These are phyloP conservation scores for Vitis labrusca DNA, from an alignment of 164 flowering plant genomes.

Conservation along the genomic window DNA sequence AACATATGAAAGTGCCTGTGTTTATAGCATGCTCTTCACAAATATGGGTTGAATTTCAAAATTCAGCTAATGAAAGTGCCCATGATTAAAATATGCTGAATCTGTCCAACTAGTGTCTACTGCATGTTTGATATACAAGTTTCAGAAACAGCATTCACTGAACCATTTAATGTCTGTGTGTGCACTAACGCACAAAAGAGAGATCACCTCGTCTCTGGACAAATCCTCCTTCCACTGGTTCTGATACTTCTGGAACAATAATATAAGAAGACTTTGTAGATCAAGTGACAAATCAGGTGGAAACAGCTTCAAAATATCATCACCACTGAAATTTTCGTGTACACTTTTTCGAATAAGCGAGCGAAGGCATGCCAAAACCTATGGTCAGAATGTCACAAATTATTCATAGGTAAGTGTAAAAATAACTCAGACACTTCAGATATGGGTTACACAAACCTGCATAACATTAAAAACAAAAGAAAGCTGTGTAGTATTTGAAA, in stretches of 20 bases:
- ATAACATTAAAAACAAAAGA: not conserved
- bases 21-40: too few relatives aligned
- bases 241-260: conserved; percentile 41
- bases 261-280: conserved; percentile 37
- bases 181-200: not conserved
- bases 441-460: not conserved
- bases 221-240: conserved; percentile 50
- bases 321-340: conserved; percentile 23
- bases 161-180: too few relatives aligned
- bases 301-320: conserved; percentile 47
- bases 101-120: too few relatives aligned
- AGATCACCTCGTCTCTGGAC: conserved; percentile 38
- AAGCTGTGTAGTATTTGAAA: too few relatives aligned
- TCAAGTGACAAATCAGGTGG: conserved; percentile 46
- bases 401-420: too few relatives aligned
- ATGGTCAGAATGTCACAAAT: not conserved
- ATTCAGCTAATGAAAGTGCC: not conserved
- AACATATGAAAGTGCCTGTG: too few relatives aligned
- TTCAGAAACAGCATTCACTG: not conserved
- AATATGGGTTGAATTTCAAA: not conserved
- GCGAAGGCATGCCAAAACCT: conserved; percentile 67
- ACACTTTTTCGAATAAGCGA: conserved; percentile 50
- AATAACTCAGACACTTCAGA: too few relatives aligned
- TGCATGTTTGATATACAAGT: not conserved
- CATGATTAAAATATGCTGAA: too few relatives aligned